These are phyloP conservation scores for Massarina eburnea DNA, from an alignment of 2,329 filamentous ascomycete genomes.

Conservation along the genomic window DNA sequence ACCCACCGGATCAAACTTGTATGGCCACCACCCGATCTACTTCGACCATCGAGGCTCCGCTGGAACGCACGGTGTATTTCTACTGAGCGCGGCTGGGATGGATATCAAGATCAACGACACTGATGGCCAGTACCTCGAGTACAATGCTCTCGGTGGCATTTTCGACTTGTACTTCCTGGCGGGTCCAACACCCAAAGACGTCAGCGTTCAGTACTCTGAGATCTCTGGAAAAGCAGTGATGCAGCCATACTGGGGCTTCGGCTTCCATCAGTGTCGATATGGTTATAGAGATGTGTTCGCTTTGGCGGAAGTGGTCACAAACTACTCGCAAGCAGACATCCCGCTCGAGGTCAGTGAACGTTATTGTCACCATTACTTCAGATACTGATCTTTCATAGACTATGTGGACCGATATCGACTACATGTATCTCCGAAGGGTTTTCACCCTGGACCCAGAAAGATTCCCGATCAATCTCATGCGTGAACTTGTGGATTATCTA, in stretches of 20 bases:
- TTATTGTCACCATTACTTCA: neutral
- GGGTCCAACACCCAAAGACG: slow-evolving; percentile 51
- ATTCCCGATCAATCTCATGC: slow-evolving; percentile 63
- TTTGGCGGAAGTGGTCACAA: slow-evolving; percentile 66
- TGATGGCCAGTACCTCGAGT: slow-evolving; percentile 70
- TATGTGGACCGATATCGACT: slow-evolving; percentile 74
- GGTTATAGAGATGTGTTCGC: slow-evolving; percentile 60
- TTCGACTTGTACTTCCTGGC: slow-evolving; percentile 64
- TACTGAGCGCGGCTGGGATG: slow-evolving; percentile 54
- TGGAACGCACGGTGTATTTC: slow-evolving; percentile 41
- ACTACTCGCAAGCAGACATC: slow-evolving; percentile 66
- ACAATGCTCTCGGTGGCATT: slow-evolving; percentile 78
- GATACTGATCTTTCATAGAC: slow-evolving; percentile 52
- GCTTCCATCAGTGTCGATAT: slow-evolving; percentile 54
- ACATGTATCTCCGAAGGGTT: slow-evolving; percentile 62
- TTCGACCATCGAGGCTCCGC: slow-evolving; percentile 65
- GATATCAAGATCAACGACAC: slow-evolving; percentile 73
- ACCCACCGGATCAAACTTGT: slow-evolving; percentile 66
- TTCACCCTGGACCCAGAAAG: slow-evolving; percentile 67
- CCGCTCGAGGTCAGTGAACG: slow-evolving; percentile 44
- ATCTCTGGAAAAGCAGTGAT: slow-evolving; percentile 50
- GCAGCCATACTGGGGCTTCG: slow-evolving; percentile 57
- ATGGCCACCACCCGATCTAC: slow-evolving; percentile 75
- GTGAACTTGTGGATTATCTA: slow-evolving; percentile 65
- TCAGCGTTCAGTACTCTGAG: slow-evolving; percentile 51